These are phyloP conservation scores for Stagonosporopsis tanaceti DNA, from an alignment of 2,329 filamentous ascomycete species.

Conservation along the genomic window DNA sequence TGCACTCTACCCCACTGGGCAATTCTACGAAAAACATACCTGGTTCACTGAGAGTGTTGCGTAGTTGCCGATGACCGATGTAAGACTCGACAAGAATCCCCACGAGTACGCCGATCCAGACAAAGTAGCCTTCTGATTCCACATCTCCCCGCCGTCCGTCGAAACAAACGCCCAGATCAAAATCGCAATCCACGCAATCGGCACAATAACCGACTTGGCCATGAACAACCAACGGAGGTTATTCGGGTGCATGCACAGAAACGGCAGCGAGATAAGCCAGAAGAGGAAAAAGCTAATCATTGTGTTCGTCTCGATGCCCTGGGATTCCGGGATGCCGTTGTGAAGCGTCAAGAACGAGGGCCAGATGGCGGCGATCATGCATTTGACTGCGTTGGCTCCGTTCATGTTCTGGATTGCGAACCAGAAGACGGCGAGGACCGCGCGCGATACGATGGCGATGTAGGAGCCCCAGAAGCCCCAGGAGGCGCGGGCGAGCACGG, in stretches of 20 bases:
- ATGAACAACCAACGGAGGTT: constrained; percentile 63
- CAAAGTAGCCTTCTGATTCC: constrained; percentile 56
- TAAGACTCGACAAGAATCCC: constrained; percentile 61
- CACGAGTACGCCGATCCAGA: constrained; percentile 62
- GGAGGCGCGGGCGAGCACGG: constrained; percentile 62
- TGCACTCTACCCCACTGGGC: background rate
- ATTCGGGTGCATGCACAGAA: constrained; percentile 65
- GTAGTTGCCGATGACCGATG: constrained; percentile 60
- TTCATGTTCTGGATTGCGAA: constrained; percentile 73
- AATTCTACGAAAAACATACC: constrained; percentile 24
- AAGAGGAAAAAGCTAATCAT: constrained; percentile 67
- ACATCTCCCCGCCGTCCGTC: constrained; percentile 62
- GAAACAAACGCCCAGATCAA: constrained; percentile 68
- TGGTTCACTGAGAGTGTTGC: constrained; percentile 62
- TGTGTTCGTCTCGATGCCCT: constrained; percentile 65
- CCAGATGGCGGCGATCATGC: constrained; percentile 65
- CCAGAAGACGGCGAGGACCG: constrained; percentile 67
- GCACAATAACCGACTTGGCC: constrained; percentile 57
- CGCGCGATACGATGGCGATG: constrained; percentile 61
- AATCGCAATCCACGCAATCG: constrained; percentile 67
- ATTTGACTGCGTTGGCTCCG: constrained; percentile 62
- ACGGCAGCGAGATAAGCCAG: constrained; percentile 62
- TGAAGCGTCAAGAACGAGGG: constrained; percentile 62
- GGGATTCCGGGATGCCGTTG: constrained; percentile 60
- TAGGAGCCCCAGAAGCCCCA: constrained; percentile 68